Evolutionary conservation across 352 stramenopile species (phyloP).

Genomic region (Phytophthora tentaculata): DNA sequence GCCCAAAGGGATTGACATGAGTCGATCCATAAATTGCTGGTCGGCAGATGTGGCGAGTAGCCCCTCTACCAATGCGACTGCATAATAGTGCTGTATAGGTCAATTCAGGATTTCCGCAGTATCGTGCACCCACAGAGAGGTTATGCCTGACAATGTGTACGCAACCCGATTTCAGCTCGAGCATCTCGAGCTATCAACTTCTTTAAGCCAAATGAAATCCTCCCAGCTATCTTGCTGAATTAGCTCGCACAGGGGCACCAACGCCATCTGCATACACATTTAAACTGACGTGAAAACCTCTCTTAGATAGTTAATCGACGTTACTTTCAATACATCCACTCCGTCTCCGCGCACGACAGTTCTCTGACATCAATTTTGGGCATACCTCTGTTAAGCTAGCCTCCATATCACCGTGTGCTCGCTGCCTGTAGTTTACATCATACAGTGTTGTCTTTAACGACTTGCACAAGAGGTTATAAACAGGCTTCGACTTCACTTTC

Average conservation of each 20-base stretch:
- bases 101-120: neutral
- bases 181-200: neutral
- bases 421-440: neutral
- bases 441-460: neutral
- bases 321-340: neutral
- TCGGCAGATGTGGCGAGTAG: neutral
- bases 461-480: neutral
- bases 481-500: neutral
- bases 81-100: neutral
- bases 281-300: neutral
- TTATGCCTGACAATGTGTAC: neutral
- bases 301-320: neutral
- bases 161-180: neutral
- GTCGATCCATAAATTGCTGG: neutral
- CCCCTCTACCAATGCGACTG: neutral
- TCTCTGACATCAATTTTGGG: neutral
- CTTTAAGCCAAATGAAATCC: neutral
- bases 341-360: neutral
- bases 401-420: neutral
- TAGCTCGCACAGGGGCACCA: neutral
- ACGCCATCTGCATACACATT: neutral
- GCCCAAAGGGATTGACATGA: no score
- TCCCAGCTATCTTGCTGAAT: neutral
- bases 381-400: neutral
- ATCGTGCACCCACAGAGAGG: neutral